A percentile compares a stretch with the other conserved stretches of the same genome.
Conservation (phyloP, 257 asterid genomes). For the Capsicum chinense region DNA sequence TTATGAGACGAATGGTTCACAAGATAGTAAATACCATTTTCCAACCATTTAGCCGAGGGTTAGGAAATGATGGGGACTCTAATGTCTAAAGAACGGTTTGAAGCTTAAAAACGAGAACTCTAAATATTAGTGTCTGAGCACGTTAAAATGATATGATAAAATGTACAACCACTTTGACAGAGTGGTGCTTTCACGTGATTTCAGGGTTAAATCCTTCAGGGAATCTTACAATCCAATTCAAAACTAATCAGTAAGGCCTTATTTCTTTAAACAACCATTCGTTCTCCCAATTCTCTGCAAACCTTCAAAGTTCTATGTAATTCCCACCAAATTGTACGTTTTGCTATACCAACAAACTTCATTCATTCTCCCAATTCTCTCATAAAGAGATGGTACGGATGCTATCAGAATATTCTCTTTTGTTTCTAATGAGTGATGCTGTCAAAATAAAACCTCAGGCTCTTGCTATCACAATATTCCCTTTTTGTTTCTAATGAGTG, state of each 20-base stretch:
- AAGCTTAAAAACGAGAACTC: conserved; percentile 14
- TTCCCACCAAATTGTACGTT: background rate
- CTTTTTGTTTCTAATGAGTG: background rate
- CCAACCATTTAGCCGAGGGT: background rate
- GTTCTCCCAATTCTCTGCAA: conserved; percentile 15
- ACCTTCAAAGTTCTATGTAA: background rate
- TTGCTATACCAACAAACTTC: background rate
- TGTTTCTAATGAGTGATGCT: background rate
- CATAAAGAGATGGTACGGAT: background rate
- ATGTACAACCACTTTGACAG: background rate
- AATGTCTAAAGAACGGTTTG: background rate
- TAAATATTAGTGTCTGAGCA: background rate
- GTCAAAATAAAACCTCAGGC: background rate
- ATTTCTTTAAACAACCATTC: conserved; percentile 13
- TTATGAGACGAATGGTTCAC: background rate
- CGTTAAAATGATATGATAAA: conserved; percentile 8
- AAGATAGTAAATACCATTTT: background rate
- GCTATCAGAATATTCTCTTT: background rate
- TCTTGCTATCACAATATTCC: background rate
- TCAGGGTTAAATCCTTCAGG: background rate
- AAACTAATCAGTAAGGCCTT: background rate
- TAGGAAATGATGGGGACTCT: conserved; percentile 3
- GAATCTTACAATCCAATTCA: conserved; percentile 4
- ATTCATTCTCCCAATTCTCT: conserved; percentile 14
- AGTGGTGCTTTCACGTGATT: conserved; percentile 1